A percentile compares a stretch with the other conserved stretches of the same genome.
Evolutionary conservation across 2,329 filamentous ascomycete species (phyloP).

Genomic region (Sporothrix curviconia): DNA sequence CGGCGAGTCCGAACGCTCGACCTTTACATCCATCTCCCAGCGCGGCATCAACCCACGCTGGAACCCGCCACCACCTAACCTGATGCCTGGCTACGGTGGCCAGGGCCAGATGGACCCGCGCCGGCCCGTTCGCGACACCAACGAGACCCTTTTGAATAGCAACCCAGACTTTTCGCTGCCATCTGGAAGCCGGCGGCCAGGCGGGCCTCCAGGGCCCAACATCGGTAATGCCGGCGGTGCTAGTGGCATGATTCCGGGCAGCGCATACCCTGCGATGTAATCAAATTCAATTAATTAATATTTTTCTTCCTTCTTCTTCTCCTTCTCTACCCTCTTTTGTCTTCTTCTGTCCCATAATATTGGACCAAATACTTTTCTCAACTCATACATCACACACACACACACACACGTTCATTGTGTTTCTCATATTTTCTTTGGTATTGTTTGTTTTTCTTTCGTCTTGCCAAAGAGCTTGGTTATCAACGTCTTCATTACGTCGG

Average conservation of each 20-base stretch:
- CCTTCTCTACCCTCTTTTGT: not conserved
- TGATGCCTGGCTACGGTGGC: conserved; percentile 35
- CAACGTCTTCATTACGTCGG: not conserved
- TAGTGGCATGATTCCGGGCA: conserved; percentile 45
- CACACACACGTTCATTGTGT: not conserved
- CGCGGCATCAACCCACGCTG: conserved; percentile 83
- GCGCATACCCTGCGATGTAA: conserved; percentile 41
- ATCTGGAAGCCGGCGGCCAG: conserved; percentile 28
- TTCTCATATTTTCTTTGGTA: not conserved
- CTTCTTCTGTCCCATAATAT: not conserved
- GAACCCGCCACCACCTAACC: conserved; percentile 50
- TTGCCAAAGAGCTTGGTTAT: not conserved
- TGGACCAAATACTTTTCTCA: not conserved
- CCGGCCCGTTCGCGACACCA: conserved; percentile 47
- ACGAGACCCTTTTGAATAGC: conserved; percentile 66
- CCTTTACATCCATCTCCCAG: conserved; percentile 87
- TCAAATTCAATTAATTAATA: not conserved
- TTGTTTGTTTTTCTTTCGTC: not conserved
- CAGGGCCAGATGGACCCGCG: conserved; percentile 24
- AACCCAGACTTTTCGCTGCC: conserved; percentile 82
- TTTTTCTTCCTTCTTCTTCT: not conserved
- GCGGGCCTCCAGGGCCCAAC: conserved; percentile 14
- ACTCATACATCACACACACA: too few species aligned
- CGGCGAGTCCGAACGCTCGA: conserved; percentile 70
- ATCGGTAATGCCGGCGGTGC: conserved; percentile 26